phyloP scores from a whole-genome alignment of 2,329 filamentous ascomycete species.

The Diaporthe sp. region DNA sequence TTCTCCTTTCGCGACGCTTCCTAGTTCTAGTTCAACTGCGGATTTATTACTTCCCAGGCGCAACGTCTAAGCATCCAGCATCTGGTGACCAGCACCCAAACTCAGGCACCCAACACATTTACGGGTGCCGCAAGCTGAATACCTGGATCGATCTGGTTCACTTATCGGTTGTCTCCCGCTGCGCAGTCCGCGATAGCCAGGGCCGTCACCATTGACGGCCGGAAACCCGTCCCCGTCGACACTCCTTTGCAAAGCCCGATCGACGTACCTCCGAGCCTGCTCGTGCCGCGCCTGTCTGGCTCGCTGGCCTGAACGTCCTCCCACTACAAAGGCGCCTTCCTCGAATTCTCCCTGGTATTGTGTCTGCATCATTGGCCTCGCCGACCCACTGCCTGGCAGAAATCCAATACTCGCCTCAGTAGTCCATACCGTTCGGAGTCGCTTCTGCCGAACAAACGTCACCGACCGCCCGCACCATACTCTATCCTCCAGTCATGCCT shows the following conservation, averaged over 20 bases:
- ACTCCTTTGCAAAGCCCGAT: not conserved
- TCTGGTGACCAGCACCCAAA: not conserved
- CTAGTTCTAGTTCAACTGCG: conserved; percentile 7
- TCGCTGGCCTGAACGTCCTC: not conserved
- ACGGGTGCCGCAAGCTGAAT: not conserved
- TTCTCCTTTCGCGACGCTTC: not conserved
- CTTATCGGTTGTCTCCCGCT: not conserved
- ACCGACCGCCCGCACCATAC: not conserved
- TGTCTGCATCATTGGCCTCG: not conserved
- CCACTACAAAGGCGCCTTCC: not conserved
- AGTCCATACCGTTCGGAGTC: not conserved
- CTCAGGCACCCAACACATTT: not conserved
- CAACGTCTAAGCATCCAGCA: conserved; percentile 8
- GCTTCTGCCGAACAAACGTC: conserved; percentile 5
- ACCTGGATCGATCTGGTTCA: not conserved
- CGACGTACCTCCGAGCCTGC: not conserved
- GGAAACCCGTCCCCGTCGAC: not conserved
- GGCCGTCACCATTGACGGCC: not conserved
- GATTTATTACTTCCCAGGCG: not conserved
- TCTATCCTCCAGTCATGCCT: conserved; percentile 36
- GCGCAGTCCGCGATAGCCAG: conserved; percentile 25
- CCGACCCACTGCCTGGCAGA: not conserved
- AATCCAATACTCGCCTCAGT: not conserved
- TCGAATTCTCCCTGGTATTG: not conserved
- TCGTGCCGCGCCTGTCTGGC: not conserved